Conservation (phyloP, 2,329 filamentous ascomycete species). For the Fusarium lyarnte region DNA sequence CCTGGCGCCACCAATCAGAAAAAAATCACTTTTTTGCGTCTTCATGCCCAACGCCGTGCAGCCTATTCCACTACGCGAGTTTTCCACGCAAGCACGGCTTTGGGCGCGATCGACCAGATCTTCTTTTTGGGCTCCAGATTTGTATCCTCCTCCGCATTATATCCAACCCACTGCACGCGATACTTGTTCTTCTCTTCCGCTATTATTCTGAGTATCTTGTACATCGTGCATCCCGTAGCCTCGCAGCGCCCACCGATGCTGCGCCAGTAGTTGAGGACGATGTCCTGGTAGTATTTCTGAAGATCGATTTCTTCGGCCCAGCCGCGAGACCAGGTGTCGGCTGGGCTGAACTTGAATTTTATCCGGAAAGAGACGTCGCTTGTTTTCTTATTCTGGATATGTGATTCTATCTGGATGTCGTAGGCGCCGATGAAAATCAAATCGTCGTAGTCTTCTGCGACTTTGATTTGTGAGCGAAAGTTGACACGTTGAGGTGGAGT, state of each 20-base stretch:
- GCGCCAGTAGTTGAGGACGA: constrained; percentile 8
- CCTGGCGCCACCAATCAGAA: not conserved
- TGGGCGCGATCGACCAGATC: not conserved
- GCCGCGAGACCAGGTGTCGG: not conserved
- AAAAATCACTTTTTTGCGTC: constrained; percentile 47
- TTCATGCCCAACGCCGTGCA: constrained; percentile 52
- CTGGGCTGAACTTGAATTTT: not conserved
- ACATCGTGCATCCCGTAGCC: not conserved
- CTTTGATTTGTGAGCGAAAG: not conserved
- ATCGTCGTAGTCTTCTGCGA: not conserved
- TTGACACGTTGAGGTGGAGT: not conserved
- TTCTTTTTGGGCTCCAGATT: constrained; percentile 16
- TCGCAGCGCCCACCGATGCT: constrained; percentile 4
- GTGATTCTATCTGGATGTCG: not conserved
- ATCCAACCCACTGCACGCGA: constrained; percentile 14
- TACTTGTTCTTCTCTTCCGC: not conserved
- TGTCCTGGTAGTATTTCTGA: not conserved
- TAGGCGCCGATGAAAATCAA: constrained; percentile 4
- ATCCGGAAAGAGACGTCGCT: constrained; percentile 3
- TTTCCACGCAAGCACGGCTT: constrained; percentile 10
- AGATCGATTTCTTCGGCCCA: constrained; percentile 7
- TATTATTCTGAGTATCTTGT: constrained; percentile 4
- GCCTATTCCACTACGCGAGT: not conserved
- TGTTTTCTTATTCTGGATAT: not conserved
- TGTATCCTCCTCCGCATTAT: not conserved